Conservation (phyloP, 495 filamentous ascomycete genomes). For the Wilcoxina mikolae region DNA sequence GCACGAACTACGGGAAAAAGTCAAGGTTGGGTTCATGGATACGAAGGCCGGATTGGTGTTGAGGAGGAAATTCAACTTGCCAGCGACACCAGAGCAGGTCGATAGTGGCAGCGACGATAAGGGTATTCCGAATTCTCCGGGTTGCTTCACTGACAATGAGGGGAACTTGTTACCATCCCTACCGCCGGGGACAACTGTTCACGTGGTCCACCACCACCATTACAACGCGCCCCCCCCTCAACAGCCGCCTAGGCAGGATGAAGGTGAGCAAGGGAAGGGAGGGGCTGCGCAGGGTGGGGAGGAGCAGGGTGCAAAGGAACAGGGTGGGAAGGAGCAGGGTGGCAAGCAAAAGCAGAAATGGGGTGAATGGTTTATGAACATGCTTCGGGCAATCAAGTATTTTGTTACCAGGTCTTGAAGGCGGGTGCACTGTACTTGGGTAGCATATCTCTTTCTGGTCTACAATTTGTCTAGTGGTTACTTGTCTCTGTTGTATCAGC, state of each 20-base stretch:
- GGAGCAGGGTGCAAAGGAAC: not conserved
- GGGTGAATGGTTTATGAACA: not conserved
- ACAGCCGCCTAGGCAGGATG: not conserved
- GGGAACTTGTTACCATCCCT: no score
- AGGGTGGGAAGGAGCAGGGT: not conserved
- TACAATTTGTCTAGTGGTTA: no score
- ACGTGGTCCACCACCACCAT: not conserved
- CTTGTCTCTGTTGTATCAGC: no score
- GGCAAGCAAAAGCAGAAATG: not conserved
- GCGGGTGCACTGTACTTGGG: no score
- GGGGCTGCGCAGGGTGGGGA: not conserved
- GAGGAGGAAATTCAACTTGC: not conserved
- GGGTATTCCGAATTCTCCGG: not conserved
- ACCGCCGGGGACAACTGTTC: not conserved
- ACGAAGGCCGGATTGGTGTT: not conserved
- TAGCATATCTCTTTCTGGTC: no score
- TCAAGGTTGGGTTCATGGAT: not conserved
- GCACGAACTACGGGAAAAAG: not conserved
- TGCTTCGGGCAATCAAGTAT: not conserved
- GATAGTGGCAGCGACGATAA: slow-evolving; percentile 2
- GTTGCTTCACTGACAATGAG: not conserved
- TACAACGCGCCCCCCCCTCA: not conserved
- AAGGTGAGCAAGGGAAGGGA: not conserved
- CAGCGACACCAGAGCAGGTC: not conserved
- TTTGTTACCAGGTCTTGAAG: not conserved